These are phyloP conservation scores for Leccinum rimulosum DNA, from an alignment of 768 basidiomycete species.

Conservation along the genomic window DNA sequence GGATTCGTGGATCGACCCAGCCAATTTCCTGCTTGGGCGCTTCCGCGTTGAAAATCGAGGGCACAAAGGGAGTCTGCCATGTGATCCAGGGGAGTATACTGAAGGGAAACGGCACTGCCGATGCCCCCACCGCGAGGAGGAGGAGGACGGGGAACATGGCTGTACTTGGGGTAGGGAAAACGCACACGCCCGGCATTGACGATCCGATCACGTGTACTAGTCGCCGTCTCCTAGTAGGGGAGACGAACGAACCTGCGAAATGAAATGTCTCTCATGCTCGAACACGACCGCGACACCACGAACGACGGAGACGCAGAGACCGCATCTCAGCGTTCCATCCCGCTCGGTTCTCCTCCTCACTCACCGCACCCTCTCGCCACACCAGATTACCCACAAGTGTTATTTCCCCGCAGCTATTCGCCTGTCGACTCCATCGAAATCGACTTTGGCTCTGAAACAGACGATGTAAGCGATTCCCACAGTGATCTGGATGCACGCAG, in stretches of 20 bases:
- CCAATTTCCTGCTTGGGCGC: conserved; percentile 33
- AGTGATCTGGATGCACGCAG: conserved; percentile 30
- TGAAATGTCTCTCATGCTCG: background rate
- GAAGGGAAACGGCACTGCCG: conserved; percentile 16
- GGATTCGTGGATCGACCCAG: conserved; percentile 66
- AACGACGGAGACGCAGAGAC: conserved; percentile 69
- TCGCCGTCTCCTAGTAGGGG: too few relatives aligned
- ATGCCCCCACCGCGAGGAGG: conserved; percentile 11
- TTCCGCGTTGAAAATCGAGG: conserved; percentile 1
- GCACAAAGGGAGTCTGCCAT: conserved; percentile 9
- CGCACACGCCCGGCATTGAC: too few relatives aligned
- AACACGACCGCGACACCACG: conserved; percentile 29
- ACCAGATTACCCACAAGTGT: conserved; percentile 24
- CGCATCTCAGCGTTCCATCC: conserved; percentile 75
- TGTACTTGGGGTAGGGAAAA: too few relatives aligned
- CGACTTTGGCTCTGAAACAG: conserved; percentile 51
- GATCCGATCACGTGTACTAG: conserved; percentile 19
- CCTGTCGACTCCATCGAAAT: conserved; percentile 50
- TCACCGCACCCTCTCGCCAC: conserved; percentile 43
- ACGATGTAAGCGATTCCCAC: conserved; percentile 51
- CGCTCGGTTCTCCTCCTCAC: conserved; percentile 61
- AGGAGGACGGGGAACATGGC: background rate
- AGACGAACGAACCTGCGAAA: background rate
- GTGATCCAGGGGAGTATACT: conserved; percentile 2
- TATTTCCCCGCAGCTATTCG: conserved; percentile 42